Base-by-base conservation (phyloP, 176 grass and related monocot genomes). In the Oryza glaberrima region DNA sequence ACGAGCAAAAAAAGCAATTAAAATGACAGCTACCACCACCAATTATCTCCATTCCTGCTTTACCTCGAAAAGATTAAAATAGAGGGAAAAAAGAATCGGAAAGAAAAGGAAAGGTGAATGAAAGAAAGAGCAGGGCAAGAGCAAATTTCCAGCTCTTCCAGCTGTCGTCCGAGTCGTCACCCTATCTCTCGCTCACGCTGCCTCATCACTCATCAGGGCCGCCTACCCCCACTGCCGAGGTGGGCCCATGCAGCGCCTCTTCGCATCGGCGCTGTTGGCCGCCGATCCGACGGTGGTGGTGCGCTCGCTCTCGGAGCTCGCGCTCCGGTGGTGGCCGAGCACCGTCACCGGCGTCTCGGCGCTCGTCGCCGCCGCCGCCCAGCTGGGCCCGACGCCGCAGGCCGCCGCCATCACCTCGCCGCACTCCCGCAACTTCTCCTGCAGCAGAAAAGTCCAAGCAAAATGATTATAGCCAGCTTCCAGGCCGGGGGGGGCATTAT, bases 361-460 rank as follows among this genome's bases (percentile, higher is more conserved):
- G 56, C 88, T 99, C 65, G 84, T 49, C 14, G 78, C 95, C 65
- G 84, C 77, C 14, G 84, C 77, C 14, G 78, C 73, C 19, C 76
- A 38, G 5, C 35, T 16, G 4, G 79, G 63, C 65, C 89, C 85
- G 64, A 45, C 30, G 70, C 89, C 80, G 51, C 78, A 64, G 6
- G 72, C 84, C 20, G 83, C 81, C 1, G 74, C 84, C 78, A 99
- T 86, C 72, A 85, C 78, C 36, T 85, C 85, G 66, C 88, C 88
- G 87, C 97, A 99, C 72, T 94, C 91, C 43, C 86, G 90, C 43
- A 99, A 64, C 77, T 81, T 89, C 79, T 89, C 97, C 97, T 99
- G 66, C 11, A 76, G 17, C 35, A 14, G 16, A 76, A 32, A 83
- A 54, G 15, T 85, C 9, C n/a, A 23, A 22, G 60, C 70, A 45